These are phyloP conservation scores for Pyrenochaeta sp. DNA, from an alignment of 2,329 filamentous ascomycete species.

Conservation along the genomic window DNA sequence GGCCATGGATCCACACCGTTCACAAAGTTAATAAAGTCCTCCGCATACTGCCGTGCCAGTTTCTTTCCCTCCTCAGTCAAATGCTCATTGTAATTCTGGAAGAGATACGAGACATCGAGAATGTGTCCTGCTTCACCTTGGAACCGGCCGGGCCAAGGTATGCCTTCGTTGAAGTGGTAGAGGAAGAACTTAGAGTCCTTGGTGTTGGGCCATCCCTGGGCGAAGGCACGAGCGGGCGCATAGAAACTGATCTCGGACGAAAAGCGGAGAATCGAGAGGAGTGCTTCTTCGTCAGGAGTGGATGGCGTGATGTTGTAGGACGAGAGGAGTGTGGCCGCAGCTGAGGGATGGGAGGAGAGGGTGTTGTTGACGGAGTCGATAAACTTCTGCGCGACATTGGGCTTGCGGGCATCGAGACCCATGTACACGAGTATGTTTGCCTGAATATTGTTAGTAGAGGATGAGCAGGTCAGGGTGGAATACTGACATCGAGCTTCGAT, in stretches of 20 bases:
- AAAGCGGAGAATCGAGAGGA: constrained; percentile 54
- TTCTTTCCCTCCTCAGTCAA: constrained; percentile 32
- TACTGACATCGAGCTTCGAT: constrained; percentile 55
- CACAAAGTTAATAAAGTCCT: constrained; percentile 46
- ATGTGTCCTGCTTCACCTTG: constrained; percentile 46
- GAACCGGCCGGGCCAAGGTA: constrained; percentile 47
- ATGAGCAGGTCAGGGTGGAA: background rate
- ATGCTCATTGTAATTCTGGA: constrained; percentile 45
- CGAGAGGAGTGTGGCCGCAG: constrained; percentile 38
- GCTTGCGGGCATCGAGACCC: constrained; percentile 32
- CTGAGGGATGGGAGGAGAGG: constrained; percentile 31
- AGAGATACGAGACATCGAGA: constrained; percentile 44
- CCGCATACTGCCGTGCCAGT: constrained; percentile 33
- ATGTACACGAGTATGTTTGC: constrained; percentile 38
- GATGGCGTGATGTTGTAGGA: constrained; percentile 52
- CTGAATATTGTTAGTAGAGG: constrained; percentile 10
- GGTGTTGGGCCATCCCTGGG: constrained; percentile 45
- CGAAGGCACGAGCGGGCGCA: constrained; percentile 54
- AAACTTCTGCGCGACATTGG: constrained; percentile 47
- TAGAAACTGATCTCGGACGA: constrained; percentile 58
- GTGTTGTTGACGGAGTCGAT: constrained; percentile 43
- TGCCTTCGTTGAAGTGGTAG: constrained; percentile 47
- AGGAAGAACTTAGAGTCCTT: constrained; percentile 39
- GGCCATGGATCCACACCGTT: constrained; percentile 44
- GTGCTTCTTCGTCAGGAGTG: constrained; percentile 53